Base-by-base conservation (phyloP, 2,329 filamentous ascomycete genomes). In the Arthrobotrys sinensis region DNA sequence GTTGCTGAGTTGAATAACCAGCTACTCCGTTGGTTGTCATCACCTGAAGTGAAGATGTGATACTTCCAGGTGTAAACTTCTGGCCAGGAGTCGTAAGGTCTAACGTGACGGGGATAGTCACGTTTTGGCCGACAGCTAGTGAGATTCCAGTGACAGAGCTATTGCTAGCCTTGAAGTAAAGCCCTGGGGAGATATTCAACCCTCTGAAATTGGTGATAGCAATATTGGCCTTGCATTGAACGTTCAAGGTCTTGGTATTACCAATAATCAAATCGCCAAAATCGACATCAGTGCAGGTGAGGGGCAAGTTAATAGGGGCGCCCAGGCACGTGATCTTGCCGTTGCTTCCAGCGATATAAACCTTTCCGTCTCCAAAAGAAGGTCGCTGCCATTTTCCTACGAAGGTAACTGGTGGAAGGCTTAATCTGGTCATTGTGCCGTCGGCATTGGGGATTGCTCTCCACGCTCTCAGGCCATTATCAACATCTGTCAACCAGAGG, bases 211-310 rank as follows among this genome's bases (percentile, higher is more conserved):
- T 84, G n/a, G 82, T 83, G 48, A 77, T 77, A n/a, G 82, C 82
- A 32, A 86, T 85, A 40, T 84, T 81, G n/a, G 85, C 84, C n/a
- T 82, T 85, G 72, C 85, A 86, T 16, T 80, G 83, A 50, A 86
- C 81, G 4, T 75, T 83, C n/a, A 81, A 64, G 2, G 82, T 84
- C 21, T 80, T 81, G 4, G 81, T 82, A 12, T 79, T 81, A 1
- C 84, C 85, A 53, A 85, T 83, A 5, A 83, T 81, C 4, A 85
- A 79, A 48, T 82, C 81, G 2, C 85, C 85, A 80, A 86, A 86
- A 53, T 85, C 81, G 19, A 86, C 84, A 16, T 82, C 82, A 12
- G 82, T 84, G 71, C 86, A 86, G 55, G 83, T 84, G 19, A 86
- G 79, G 2, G 86, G 84, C 5, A 85, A 73, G 55, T 85, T 84